Conservation (phyloP, 176 grass and related monocot species). For the Triticum monococcum region DNA sequence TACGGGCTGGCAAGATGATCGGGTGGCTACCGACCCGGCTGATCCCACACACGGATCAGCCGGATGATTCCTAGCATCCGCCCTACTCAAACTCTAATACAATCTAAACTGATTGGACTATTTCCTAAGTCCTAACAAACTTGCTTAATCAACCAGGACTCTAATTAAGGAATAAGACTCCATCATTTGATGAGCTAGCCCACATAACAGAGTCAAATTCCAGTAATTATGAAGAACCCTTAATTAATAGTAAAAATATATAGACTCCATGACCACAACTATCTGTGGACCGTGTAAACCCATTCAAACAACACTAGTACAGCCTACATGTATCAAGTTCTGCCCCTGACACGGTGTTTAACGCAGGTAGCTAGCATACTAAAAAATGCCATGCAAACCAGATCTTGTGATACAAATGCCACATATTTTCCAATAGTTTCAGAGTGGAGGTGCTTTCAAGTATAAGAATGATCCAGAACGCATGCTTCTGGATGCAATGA, state of each 20-base stretch:
- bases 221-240: not conserved
- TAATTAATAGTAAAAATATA: slow-evolving; percentile 2
- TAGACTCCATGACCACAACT: not conserved
- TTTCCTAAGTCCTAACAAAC: no score
- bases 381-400: not conserved
- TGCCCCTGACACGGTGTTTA: not conserved
- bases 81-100: no score
- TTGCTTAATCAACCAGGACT: no score
- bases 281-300: not conserved
- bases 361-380: not conserved
- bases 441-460: not conserved
- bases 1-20: no score
- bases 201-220: no score
- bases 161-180: no score
- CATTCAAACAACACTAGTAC: not conserved
- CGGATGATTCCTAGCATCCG: no score
- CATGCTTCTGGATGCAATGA: not conserved
- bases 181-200: no score
- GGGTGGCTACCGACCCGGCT: no score
- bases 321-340: slow-evolving; percentile 5
- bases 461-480: not conserved
- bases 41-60: no score
- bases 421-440: not conserved
- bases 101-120: no score
- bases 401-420: not conserved